phyloP scores from a whole-genome alignment of 192 early-diverging fungal species.

The Diversispora epigaea region DNA sequence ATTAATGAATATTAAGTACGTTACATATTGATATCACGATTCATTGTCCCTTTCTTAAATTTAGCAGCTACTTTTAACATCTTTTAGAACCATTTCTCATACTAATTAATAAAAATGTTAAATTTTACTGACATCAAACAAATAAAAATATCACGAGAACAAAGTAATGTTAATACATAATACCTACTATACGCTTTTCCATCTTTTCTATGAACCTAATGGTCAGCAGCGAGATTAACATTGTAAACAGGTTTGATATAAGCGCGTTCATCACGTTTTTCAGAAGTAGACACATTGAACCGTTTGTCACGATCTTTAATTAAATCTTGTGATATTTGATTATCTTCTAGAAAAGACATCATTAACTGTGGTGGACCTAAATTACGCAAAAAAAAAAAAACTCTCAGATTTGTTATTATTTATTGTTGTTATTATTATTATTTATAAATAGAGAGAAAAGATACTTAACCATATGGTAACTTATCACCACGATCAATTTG shows the following conservation, averaged over 20 bases:
- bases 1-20: no score
- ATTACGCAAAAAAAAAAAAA: background rate
- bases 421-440: background rate
- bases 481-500: constrained; percentile 49
- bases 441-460: background rate
- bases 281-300: constrained; percentile 30
- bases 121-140: no score
- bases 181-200: background rate
- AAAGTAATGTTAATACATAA: no score
- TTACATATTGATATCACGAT: no score
- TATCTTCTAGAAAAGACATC: constrained; percentile 43
- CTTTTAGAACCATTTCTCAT: no score
- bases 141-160: no score
- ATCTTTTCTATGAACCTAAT: constrained; percentile 6
- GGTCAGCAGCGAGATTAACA: background rate
- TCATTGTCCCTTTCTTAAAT: no score
- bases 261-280: constrained; percentile 30
- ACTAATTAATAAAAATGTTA: no score
- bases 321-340: constrained; percentile 40
- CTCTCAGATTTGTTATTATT: background rate
- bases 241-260: background rate
- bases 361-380: constrained; percentile 51
- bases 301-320: constrained; percentile 37
- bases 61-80: no score
- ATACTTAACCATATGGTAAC: constrained; percentile 39